phyloP scores from a whole-genome alignment of 257 asterid genomes.

The Striga asiatica region DNA sequence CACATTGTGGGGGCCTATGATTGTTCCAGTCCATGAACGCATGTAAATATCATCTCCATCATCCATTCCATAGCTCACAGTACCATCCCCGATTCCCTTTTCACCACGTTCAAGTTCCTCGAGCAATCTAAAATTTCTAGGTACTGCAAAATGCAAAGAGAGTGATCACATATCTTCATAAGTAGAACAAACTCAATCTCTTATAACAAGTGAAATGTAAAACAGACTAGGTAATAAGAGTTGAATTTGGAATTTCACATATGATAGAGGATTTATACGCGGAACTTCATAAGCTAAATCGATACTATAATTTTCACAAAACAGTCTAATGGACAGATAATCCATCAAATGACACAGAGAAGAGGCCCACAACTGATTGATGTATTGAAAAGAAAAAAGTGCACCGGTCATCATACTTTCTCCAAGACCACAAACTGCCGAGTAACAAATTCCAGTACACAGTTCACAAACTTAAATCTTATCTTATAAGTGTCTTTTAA shows the following conservation, averaged over 20 bases:
- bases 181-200: too few relatives aligned
- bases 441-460: background rate
- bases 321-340: too few relatives aligned
- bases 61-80: conserved; percentile 55
- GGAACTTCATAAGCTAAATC: too few relatives aligned
- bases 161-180: conserved; percentile 3
- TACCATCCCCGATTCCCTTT: conserved; percentile 52
- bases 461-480: conserved; percentile 2
- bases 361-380: too few relatives aligned
- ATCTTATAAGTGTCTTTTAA: background rate
- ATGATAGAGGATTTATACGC: background rate
- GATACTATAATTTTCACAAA: too few relatives aligned
- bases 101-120: conserved; percentile 58
- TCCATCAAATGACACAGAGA: too few relatives aligned
- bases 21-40: conserved; percentile 69
- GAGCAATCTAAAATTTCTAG: conserved; percentile 49
- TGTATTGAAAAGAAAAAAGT: too few relatives aligned
- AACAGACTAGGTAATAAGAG: background rate
- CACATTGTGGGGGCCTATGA: conserved; percentile 78
- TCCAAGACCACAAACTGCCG: background rate
- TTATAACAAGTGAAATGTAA: background rate
- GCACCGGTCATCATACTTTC: background rate
- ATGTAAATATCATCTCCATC: conserved; percentile 47
- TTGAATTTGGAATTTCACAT: background rate
- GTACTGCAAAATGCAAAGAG: conserved; percentile 28